Conservation (phyloP, 768 basidiomycete species). For the Termitomyces titanicus region DNA sequence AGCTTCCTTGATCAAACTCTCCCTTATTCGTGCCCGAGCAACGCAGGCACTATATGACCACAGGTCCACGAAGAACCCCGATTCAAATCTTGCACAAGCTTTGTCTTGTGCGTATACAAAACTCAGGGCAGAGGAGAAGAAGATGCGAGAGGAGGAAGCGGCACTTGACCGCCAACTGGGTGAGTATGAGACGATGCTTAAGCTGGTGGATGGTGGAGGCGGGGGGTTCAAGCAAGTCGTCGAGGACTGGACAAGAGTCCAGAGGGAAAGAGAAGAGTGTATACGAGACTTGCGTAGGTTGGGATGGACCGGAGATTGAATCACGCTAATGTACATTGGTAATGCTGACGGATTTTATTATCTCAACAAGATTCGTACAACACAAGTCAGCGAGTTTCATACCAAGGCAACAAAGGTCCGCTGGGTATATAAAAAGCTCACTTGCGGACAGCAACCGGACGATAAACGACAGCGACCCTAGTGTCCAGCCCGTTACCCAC, state of each 20-base stretch:
- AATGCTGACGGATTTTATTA: not conserved
- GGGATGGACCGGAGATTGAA: constrained; percentile 46
- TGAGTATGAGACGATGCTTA: constrained; percentile 39
- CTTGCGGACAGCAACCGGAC: not conserved
- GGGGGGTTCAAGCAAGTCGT: constrained; percentile 44
- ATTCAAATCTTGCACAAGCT: constrained; percentile 28
- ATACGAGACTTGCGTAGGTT: constrained; percentile 43
- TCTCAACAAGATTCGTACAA: not conserved
- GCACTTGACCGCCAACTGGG: constrained; percentile 34
- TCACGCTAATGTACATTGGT: not conserved
- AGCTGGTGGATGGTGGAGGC: constrained; percentile 35
- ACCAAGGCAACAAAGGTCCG: not conserved
- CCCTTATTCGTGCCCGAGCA: constrained; percentile 38
- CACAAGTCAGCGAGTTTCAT: not conserved
- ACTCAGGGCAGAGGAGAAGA: constrained; percentile 31
- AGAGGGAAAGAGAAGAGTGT: constrained; percentile 48
- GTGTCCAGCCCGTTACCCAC: no score
- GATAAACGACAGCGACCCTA: no score
- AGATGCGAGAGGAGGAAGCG: constrained; percentile 32
- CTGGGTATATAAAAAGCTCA: no score
- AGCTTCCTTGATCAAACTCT: constrained; percentile 43
- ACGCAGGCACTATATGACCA: constrained; percentile 37
- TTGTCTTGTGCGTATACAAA: constrained; percentile 27
- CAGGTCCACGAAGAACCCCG: constrained; percentile 14
- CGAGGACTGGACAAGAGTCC: constrained; percentile 43